phyloP scores from a whole-genome alignment of 2,329 filamentous ascomycete species.

The Fusarium praegraminearum region DNA sequence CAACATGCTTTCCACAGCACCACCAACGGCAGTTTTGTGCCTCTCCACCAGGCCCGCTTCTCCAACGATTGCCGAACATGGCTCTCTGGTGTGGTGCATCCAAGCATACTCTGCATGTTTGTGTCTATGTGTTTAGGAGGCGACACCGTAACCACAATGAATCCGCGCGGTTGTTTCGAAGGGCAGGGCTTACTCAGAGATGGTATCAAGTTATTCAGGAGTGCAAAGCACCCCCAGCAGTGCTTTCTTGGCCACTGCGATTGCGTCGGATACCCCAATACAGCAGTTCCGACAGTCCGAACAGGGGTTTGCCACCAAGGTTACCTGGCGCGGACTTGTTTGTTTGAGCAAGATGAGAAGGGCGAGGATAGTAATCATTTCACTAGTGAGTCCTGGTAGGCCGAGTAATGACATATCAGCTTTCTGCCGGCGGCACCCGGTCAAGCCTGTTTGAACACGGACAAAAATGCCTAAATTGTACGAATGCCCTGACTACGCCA shows the following conservation, averaged over 20 bases:
- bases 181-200: constrained; percentile 2
- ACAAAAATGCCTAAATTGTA: constrained; percentile 42
- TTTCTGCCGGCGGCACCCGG: constrained; percentile 45
- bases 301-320: constrained; percentile 45
- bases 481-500: constrained; percentile 34
- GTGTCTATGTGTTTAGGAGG: constrained; percentile 9
- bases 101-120: constrained; percentile 16
- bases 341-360: constrained; percentile 30
- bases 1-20: constrained; percentile 43
- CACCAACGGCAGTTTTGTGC: constrained; percentile 47
- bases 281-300: constrained; percentile 43
- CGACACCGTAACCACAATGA: not conserved
- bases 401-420: constrained; percentile 21
- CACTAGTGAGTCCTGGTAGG: constrained; percentile 25
- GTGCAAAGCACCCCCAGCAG: constrained; percentile 24
- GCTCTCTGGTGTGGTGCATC: constrained; percentile 37
- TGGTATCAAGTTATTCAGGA: not conserved
- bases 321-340: constrained; percentile 37
- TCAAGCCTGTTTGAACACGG: constrained; percentile 36
- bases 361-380: constrained; percentile 44
- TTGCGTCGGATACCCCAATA: constrained; percentile 44
- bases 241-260: constrained; percentile 33
- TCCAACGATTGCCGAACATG: constrained; percentile 50
- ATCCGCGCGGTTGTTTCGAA: constrained; percentile 21
- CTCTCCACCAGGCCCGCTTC: constrained; percentile 49